Evolutionary conservation across 306 rosid genomes (phyloP), one percentile per base, ranked within the genome.

Genomic region (Biancaea sappan): DNA sequence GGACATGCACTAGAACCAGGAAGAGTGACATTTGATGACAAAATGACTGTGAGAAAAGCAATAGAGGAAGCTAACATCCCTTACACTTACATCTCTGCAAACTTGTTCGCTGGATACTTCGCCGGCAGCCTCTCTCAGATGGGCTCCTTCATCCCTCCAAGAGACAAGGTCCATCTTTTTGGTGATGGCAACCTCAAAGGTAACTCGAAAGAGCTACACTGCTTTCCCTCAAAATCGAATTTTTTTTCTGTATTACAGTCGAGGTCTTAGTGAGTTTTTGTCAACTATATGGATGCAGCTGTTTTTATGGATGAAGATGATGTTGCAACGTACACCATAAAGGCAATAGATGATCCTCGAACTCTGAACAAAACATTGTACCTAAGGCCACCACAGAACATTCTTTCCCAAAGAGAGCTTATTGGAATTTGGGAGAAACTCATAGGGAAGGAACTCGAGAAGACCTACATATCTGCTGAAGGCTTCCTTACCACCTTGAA

Each of bases 1-100:
- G 88, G 81, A 13, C 73, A 94, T 67, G 98, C 97, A 21, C 82
- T 94, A n/a, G 94, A 91, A 76, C 96, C 94, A 0, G 97, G 97
- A 85, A 88, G 88, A 78, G 92, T 84, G 0, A 66, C 98, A 62
- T 91, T 94, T 52, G 97, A 91, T 38, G 94, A 94, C 54, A 94
- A 94, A 83, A 89, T 94, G 96, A 14, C 0, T 0, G 83, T 94
- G 52, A 84, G 98, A 5, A 89, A 85, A 69, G 90, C 92, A 50
- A 91, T 94, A 59, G 89, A 94, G 32, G 94, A 86, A 25, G 97
- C 97, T 6, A 76, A 86, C 22, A 88, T 94, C 35, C 97, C 97
- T 59, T 86, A 72, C 74, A 91, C 97, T 58, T 94, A 91, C 43
- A 79, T 94, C 3, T 86, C 96, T 16, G 97, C 94, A 1, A 89